Evolutionary conservation across 331 rosid genomes (phyloP), one percentile per base, ranked within the genome.

Genomic region (Dryas integrifolia): DNA sequence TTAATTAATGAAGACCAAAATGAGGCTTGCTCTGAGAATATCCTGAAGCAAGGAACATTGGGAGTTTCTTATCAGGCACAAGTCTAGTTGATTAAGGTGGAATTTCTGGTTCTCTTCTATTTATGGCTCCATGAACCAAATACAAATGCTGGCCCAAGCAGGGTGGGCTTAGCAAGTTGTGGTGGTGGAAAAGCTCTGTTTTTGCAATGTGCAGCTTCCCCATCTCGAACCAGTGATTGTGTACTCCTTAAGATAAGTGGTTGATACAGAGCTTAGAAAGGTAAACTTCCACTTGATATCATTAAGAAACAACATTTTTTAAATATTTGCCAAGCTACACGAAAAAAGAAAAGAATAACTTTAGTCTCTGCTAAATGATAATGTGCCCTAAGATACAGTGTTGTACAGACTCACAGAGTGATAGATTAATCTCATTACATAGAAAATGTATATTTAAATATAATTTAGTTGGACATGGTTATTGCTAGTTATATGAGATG

Each of bases 1-100:
- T 75, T 79, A 30, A 67, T 74, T 46, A 68, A 26, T 69, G 84
- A 75, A 24, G 67, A 69, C 43, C 67, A 7, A 26, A 65, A 8
- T 39, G 72, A 9, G n/a, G 57, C 50, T 65, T 46, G 57, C 69
- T 63, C 62, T 5, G 81, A 30, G 58, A 62, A 58, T 71, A 9
- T 58, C 66, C 15, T 71, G 67, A 58, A 58, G 55, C 18, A 21
- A 65, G 18, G 52, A 64, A 21, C 14, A 13, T 12, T 44, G 9
- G 38, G 14, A 49, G 13, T 9, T 9, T 9, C 53, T 9, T 0
- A 44, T 45, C 48, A 61, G 48, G 48, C 10, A 45, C 39, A 5
- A 9, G 51, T 64, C 39, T 40, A 24, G 46, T 40, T 41, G 49
- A 41, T 16, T 41, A 15, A 2, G 49, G 47, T 16, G 46, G 76